Conservation (phyloP, 2,329 filamentous ascomycete genomes). For the Fusarium pseudonygamai region DNA sequence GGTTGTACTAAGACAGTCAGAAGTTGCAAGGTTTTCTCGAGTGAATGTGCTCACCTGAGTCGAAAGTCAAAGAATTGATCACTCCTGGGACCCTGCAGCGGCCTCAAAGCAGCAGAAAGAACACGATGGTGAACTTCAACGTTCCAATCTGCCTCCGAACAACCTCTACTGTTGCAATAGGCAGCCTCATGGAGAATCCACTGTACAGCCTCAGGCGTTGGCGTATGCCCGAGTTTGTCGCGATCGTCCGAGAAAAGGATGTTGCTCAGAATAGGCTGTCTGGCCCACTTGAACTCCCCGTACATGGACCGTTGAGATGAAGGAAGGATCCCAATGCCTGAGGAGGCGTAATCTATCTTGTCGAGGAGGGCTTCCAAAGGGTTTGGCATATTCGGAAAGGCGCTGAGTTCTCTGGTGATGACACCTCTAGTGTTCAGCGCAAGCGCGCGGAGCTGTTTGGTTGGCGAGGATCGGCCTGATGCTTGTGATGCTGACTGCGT, state of each 20-base stretch:
- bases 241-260: slow-evolving; percentile 7
- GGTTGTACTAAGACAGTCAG: background rate
- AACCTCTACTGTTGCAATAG: background rate
- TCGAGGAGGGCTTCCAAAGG: background rate
- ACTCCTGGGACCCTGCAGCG: background rate
- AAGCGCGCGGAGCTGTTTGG: background rate
- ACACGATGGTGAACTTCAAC: background rate
- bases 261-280: background rate
- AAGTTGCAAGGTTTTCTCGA: rapidly evolving
- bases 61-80: background rate
- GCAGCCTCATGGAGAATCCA: background rate
- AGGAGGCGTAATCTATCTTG: background rate
- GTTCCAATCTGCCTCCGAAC: background rate
- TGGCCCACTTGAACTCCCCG: slow-evolving; percentile 14
- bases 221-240: background rate
- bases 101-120: background rate
- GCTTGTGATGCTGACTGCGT: background rate
- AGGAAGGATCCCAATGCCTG: background rate
- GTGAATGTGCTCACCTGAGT: background rate
- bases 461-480: background rate
- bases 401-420: background rate
- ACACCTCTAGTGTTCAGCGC: background rate
- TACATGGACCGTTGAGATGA: background rate
- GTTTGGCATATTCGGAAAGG: background rate
- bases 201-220: background rate